These are phyloP conservation scores for Oidiodendron maius DNA, from an alignment of 495 filamentous ascomycete species.

Conservation along the genomic window DNA sequence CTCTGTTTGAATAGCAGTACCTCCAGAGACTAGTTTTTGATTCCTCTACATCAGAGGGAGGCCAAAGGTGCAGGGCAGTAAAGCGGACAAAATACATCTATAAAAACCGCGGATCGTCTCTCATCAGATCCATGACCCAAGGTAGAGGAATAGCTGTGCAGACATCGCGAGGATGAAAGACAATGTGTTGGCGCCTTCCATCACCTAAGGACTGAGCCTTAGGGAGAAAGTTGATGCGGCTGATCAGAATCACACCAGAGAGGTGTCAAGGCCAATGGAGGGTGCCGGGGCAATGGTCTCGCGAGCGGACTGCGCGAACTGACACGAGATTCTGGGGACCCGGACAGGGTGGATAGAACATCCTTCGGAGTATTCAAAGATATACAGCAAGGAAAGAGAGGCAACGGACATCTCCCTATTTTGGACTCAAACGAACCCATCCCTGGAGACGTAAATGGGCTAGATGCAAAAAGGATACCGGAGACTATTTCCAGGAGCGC, in stretches of 20 bases:
- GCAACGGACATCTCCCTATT: constrained; percentile 34
- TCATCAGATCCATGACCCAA: background rate
- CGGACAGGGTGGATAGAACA: constrained; percentile 37
- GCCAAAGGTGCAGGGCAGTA: constrained; percentile 25
- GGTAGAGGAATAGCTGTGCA: constrained; percentile 27
- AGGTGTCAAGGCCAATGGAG: constrained; percentile 36
- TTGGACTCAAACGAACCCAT: constrained; percentile 16
- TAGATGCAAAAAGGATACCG: constrained; percentile 4
- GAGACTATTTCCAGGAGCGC: constrained; percentile 21
- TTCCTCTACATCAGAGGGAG: constrained; percentile 55
- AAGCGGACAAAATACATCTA: constrained; percentile 79
- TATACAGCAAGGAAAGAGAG: constrained; percentile 36
- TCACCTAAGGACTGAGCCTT: constrained; percentile 44
- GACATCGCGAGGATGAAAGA: constrained; percentile 25
- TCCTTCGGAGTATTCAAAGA: constrained; percentile 13
- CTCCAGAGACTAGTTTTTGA: constrained; percentile 83
- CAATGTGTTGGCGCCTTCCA: constrained; percentile 56
- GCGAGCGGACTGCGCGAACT: constrained; percentile 30
- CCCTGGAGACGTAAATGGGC: constrained; percentile 12
- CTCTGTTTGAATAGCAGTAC: constrained; percentile 71
- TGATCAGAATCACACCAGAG: constrained; percentile 27
- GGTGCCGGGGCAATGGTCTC: constrained; percentile 47
- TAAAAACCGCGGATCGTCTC: constrained; percentile 61
- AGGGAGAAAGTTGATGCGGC: constrained; percentile 72
- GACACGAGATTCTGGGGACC: constrained; percentile 28